These are phyloP conservation scores for Phialemoniopsis sp. DNA, from an alignment of 2,329 filamentous ascomycete genomes.

Conservation along the genomic window DNA sequence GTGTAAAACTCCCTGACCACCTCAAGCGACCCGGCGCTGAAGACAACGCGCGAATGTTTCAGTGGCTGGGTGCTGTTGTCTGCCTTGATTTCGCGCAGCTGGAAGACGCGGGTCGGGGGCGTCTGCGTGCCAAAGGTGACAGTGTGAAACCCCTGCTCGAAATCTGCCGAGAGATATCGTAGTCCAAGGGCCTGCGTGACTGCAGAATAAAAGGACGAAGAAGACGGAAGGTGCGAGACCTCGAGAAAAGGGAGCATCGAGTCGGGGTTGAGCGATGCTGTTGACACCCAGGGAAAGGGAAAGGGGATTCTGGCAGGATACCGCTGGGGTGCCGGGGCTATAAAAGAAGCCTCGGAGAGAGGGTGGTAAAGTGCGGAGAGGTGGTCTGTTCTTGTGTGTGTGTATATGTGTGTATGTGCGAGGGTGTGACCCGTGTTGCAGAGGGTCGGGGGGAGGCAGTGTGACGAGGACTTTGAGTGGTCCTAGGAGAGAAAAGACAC, in stretches of 20 bases:
- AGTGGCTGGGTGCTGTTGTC: constrained; percentile 31
- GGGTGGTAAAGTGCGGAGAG: constrained; percentile 3
- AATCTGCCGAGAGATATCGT: constrained; percentile 51
- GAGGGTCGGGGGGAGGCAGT: not conserved
- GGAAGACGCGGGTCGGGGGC: constrained; percentile 33
- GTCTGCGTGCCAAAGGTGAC: constrained; percentile 36
- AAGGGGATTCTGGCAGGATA: too few species aligned
- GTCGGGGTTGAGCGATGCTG: constrained; percentile 5
- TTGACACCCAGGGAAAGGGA: too few species aligned
- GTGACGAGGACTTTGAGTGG: not conserved
- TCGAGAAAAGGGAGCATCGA: constrained; percentile 47
- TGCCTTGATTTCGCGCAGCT: constrained; percentile 33
- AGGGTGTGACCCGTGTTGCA: too few species aligned
- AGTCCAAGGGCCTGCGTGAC: constrained; percentile 76
- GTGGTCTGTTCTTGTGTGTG: too few species aligned
- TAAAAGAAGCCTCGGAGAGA: not conserved
- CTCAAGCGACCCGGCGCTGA: constrained; percentile 62
- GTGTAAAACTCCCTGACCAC: constrained; percentile 70
- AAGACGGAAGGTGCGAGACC: constrained; percentile 74
- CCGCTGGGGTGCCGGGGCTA: too few species aligned
- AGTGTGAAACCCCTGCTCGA: constrained; percentile 15
- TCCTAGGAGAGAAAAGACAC: constrained; percentile 4
- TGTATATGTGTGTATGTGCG: too few species aligned
- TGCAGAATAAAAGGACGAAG: constrained; percentile 79
- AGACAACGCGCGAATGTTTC: constrained; percentile 49